Evolutionary conservation across 78 protist species (phyloP), one percentile per base, ranked within the genome.

Genomic region (Protostelium mycophagum): DNA sequence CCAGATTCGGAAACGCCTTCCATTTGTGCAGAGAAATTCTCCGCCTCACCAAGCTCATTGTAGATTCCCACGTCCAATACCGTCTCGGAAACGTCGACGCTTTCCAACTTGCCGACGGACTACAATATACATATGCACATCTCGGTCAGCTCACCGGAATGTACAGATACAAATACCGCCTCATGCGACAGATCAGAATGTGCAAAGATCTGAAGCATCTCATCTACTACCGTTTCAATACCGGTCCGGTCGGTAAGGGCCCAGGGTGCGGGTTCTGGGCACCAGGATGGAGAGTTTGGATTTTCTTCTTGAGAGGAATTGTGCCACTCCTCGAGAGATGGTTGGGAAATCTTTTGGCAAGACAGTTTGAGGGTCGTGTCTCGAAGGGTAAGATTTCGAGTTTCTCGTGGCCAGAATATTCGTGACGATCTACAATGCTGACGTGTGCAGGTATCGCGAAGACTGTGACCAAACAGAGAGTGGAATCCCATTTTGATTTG

Each of bases 211-310:
- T 99, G 36, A 98, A 99, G 93, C 99, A 99, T 90, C 73, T 99
- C 83, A 97, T 99, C 88, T 99, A 99, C 97, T 97, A 98, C 87
- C 98, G 99, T 86, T 98, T 98, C 96, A 97, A 96, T 95, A 98
- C 99, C 1, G 99, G 99, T 29, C 97, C 98, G 0, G 99, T 99
- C 34, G 99, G 99, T 36, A 98, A 98, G 93, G 99, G 99, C 1
- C 99, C 99, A 0, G 99, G 99, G n/a, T 94, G 94, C 35, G 99
- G 99, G 10, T 98, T 99, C 93, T 99, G 99, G 99, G 99, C 99
- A 28, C 99, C 99, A 0, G 96, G 94, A 51, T 99, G 99, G 99
- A 93, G 99, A 29, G 99, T 99, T 38, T 99, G 99, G 99, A n/a
- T 99, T 36, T 99, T 98, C 97, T 99, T 98, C 96, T 85, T 99